Conservation (phyloP, 1,139 yeast species). For the Ashbya aceris region DNA sequence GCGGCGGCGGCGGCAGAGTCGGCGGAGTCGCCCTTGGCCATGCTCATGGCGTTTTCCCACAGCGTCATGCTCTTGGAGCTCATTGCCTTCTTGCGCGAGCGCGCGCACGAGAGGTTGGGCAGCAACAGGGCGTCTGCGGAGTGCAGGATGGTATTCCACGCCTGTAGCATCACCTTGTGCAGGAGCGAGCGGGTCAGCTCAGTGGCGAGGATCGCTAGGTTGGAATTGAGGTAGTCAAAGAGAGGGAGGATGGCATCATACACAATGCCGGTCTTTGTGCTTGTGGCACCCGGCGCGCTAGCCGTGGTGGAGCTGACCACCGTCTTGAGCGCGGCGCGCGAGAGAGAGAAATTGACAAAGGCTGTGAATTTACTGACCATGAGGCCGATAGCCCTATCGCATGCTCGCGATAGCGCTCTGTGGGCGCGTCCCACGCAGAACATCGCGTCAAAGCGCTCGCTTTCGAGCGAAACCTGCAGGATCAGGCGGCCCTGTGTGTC, state of each 20-base stretch:
- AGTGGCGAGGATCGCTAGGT: conserved; percentile 58
- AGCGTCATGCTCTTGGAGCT: conserved; percentile 19
- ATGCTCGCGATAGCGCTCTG: conserved; percentile 51
- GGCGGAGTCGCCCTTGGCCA: conserved; percentile 41
- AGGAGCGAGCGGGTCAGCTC: conserved; percentile 50
- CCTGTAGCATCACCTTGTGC: conserved; percentile 60
- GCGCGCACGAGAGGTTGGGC: conserved; percentile 59
- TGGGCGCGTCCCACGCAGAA: conserved; percentile 74
- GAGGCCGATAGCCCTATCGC: conserved; percentile 53
- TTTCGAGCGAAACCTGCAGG: conserved; percentile 64
- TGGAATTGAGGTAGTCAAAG: conserved; percentile 64
- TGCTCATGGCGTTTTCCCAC: conserved; percentile 44
- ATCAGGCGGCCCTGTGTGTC: conserved; percentile 60
- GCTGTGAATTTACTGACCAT: conserved; percentile 55
- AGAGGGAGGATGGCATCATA: conserved; percentile 68
- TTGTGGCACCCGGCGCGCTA: conserved; percentile 37
- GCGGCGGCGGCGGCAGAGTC: not conserved
- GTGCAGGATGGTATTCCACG: conserved; percentile 62
- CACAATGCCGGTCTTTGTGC: conserved; percentile 35
- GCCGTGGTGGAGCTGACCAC: conserved; percentile 30
- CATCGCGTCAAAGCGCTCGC: conserved; percentile 66
- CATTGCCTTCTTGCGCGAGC: conserved; percentile 28
- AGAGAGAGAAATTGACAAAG: conserved; percentile 38
- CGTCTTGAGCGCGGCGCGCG: conserved; percentile 40
- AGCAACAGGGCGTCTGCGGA: conserved; percentile 61